Evolutionary conservation across 2,329 filamentous ascomycete genomes (phyloP).

Genomic region (Chalaropsis ovoidea): DNA sequence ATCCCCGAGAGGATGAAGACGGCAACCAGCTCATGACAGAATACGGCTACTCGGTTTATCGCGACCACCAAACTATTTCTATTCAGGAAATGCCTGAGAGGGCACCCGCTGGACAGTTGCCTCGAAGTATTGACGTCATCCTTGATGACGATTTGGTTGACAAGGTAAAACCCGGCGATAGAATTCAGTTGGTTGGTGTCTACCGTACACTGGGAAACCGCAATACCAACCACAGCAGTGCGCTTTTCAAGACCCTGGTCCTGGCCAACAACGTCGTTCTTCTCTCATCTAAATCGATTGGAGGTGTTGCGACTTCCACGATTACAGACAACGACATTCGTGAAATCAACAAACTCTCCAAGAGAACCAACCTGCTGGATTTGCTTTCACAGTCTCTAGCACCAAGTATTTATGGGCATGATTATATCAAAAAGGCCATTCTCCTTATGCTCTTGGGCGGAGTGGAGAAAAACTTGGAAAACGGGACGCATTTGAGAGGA

Average conservation of each 20-base stretch:
- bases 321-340: constrained; percentile 96
- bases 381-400: constrained; percentile 87
- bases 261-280: constrained; percentile 92
- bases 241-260: constrained; percentile 87
- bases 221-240: constrained; percentile 81
- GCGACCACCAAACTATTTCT: constrained; percentile 93
- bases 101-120: constrained; percentile 88
- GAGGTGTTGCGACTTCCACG: constrained; percentile 78
- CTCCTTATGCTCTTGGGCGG: constrained; percentile 88
- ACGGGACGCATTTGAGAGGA: constrained; percentile 92
- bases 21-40: constrained; percentile 89
- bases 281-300: constrained; percentile 89
- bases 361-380: constrained; percentile 88
- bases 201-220: constrained; percentile 90
- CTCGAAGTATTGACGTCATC: constrained; percentile 90
- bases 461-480: constrained; percentile 97
- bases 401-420: constrained; percentile 92
- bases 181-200: constrained; percentile 93
- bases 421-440: constrained; percentile 96
- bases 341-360: constrained; percentile 96
- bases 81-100: constrained; percentile 99
- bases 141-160: constrained; percentile 95
- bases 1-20: constrained; percentile 85
- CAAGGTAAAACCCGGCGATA: constrained; percentile 85
- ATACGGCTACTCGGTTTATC: constrained; percentile 90